Evolutionary conservation across 176 grass and related monocot genomes (phyloP), one percentile per base, ranked within the genome.

Genomic region (Zizania latifolia): DNA sequence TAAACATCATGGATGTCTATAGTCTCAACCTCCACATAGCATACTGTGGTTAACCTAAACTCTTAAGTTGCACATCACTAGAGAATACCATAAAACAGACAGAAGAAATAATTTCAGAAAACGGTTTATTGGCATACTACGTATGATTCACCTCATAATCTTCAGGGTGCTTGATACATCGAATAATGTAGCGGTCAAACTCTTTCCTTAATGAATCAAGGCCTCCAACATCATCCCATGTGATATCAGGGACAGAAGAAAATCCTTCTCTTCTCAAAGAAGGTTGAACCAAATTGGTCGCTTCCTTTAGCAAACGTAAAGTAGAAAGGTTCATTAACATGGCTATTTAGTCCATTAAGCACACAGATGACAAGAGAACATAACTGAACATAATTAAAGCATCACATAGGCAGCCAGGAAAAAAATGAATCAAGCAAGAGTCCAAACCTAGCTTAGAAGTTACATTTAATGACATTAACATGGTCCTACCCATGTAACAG

Each of bases 211-310:
- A 73, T 53, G 77, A 92, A 68, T 81, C 88, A 55, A 98, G 89
- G 22, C 95, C 95, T n/a, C 95, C 95, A 81, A 98, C 91, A 80
- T 98, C 95, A 26, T 82, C 76, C 95, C 95, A 98, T 75, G 86
- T 94, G 54, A 98, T 84, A 50, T 94, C 92, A 75, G 95, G 95
- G 65, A 94, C 88, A 68, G 95, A 90, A 35, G 95, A 98, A 90
- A 98, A 98, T 69, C 95, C 95, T 92, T 98, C 95, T 80, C 95
- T 92, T 89, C 91, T 98, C 83, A 93, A 81, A 44, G 91, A 98
- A 43, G 94, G 95, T 76, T 94, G 91, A 81, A 98, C 89, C 84
- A 94, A 75, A 89, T 91, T 98, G 59, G 79, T 62, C 68, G 91
- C 95, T 83, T 90, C 89, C 91, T 98, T 53, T 32, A 88, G 44